Conservation (phyloP, 352 stramenopile genomes). For the Globisporangium splendens region DNA sequence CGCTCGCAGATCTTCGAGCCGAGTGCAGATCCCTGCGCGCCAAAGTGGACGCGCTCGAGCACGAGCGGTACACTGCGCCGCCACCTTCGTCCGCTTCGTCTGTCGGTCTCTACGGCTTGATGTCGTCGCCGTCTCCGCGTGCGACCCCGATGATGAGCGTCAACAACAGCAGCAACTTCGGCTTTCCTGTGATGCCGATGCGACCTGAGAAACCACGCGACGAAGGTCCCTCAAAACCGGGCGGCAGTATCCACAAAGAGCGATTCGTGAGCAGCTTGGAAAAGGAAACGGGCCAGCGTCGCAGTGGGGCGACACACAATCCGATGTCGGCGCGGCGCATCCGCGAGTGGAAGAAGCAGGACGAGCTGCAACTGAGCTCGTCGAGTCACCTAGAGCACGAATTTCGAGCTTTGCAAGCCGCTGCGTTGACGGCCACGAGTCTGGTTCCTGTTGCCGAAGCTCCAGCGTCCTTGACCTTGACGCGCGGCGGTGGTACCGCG, state of each 20-base stretch:
- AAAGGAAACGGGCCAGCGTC: slow-evolving; percentile 60
- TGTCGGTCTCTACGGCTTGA: slow-evolving; percentile 4
- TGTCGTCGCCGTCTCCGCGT: slow-evolving; percentile 8
- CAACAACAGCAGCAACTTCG: slow-evolving; percentile 4
- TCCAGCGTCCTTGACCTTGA: too few species aligned
- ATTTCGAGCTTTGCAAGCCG: slow-evolving; percentile 32
- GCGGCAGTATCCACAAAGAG: slow-evolving; percentile 62
- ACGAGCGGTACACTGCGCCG: slow-evolving; percentile 20
- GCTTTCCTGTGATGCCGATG: slow-evolving; percentile 28
- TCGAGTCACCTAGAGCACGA: slow-evolving; percentile 45
- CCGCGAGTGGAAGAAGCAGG: slow-evolving; percentile 33
- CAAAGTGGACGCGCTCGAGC: slow-evolving; percentile 44
- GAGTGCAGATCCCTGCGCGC: slow-evolving; percentile 29
- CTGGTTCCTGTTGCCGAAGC: not conserved
- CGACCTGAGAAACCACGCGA: slow-evolving; percentile 51
- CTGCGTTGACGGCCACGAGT: not conserved
- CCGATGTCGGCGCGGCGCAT: slow-evolving; percentile 15
- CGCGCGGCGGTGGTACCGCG: not conserved
- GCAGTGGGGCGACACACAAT: slow-evolving; percentile 18
- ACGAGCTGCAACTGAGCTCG: slow-evolving; percentile 18
- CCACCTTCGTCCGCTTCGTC: slow-evolving; percentile 9
- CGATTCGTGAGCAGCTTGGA: slow-evolving; percentile 73
- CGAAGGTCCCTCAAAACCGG: not conserved
- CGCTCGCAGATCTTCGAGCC: slow-evolving; percentile 30
- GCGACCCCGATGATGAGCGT: slow-evolving; percentile 8